Base-by-base conservation (phyloP, 2,329 filamentous ascomycete species). In the Diaporthe vaccinii region DNA sequence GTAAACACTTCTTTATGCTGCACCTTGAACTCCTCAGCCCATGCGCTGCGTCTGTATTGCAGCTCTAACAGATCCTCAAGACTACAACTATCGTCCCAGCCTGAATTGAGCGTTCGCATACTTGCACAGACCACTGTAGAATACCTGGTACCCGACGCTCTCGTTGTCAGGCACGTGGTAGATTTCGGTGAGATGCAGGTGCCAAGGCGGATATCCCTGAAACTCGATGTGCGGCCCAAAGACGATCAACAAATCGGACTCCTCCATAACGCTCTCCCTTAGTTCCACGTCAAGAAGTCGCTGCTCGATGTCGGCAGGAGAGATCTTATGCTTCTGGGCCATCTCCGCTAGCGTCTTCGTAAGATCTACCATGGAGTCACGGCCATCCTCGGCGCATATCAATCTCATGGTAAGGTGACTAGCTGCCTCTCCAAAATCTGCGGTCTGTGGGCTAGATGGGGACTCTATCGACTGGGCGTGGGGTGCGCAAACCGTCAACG, bases 171-270 rank as follows among this genome's bases (percentile, higher is more conserved):
- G 89, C 17, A 94, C 86, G 80, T 92, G 91, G 83, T 96, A 98
- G 75, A 99, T 98, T 87, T 99, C 97, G 0, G 96, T 98, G 81
- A 99, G 86, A 58, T 97, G 91, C 77, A 98, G 90, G 85, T 98
- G 97, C 97, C 97, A 99, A 1, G 97, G 97, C 14, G 97, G 97
- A 82, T 98, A 99, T 14, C 97, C 95, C 72, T 95, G 93, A 59
- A 99, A 85, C 82, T 95, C 93, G 72, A 98, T 91, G 68, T 92
- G 91, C 5, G 96, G 94, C 1, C 93, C 92, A 83, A 99, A 99
- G 12, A 98, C 86, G 73, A 99, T 90, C 75, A 99, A 86, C 20
- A 99, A 87, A 82, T 98, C 96, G 2, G 97, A 97, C 84, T 99
- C 96, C 14, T 91, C 89, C 89, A 97, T 97, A 76, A 98, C 92